These are phyloP conservation scores for Ampelocalamus luodianensis DNA, from an alignment of 176 grass and related monocot genomes.

Conservation along the genomic window DNA sequence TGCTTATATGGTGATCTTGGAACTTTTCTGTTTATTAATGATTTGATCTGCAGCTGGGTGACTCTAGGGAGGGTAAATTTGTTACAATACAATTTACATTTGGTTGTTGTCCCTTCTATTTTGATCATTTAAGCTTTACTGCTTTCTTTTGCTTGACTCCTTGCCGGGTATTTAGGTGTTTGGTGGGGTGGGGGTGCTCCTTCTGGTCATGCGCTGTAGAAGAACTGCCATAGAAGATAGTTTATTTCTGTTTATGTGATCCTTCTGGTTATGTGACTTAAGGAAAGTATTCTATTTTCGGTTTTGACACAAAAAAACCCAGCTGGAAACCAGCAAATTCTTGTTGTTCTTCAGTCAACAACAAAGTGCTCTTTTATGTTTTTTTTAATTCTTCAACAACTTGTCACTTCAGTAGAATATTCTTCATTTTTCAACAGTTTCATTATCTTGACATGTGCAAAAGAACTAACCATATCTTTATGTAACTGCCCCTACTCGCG, in stretches of 20 bases:
- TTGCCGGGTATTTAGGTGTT: background rate
- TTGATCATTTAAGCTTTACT: constrained; percentile 10
- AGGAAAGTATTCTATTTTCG: background rate
- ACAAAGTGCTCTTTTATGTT: background rate
- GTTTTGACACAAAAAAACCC: constrained; percentile 23
- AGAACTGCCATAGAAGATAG: too few species aligned
- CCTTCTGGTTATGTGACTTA: background rate
- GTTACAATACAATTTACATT: background rate
- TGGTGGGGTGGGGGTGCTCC: too few species aligned
- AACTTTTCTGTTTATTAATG: background rate
- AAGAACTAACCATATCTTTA: background rate
- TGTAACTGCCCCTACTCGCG: background rate
- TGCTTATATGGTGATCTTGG: background rate
- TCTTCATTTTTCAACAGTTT: background rate
- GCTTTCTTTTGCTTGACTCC: background rate
- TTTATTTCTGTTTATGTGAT: too few species aligned
- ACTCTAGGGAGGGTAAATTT: constrained; percentile 5
- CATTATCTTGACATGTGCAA: background rate
- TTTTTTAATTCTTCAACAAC: background rate
- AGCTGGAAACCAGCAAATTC: too few species aligned
- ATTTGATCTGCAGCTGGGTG: constrained; percentile 3
- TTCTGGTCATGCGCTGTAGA: too few species aligned
- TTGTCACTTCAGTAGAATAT: background rate
- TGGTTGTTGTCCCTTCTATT: background rate
- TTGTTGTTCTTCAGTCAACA: too few species aligned